These are phyloP conservation scores for Silene conica DNA, from an alignment of 148 eudicot species.

Conservation along the genomic window DNA sequence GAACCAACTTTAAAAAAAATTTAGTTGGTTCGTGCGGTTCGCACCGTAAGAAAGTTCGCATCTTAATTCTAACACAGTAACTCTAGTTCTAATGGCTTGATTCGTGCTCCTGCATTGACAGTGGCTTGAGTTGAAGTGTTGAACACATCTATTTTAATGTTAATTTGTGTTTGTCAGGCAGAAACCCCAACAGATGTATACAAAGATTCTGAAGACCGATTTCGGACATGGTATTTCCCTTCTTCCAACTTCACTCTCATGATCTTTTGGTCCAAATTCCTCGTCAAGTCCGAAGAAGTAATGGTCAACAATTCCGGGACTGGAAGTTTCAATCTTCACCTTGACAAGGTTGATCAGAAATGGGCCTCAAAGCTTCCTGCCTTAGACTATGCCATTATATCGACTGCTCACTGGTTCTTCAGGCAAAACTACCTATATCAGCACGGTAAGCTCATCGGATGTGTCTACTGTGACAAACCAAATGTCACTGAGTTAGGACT, in stretches of 20 bases:
- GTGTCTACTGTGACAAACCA: conserved; percentile 57
- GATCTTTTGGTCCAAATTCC: conserved; percentile 56
- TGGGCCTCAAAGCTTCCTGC: conserved; percentile 46
- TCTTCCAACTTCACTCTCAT: conserved; percentile 54
- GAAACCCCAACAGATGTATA: conserved; percentile 43
- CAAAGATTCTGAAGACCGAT: conserved; percentile 52
- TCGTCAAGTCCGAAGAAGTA: conserved; percentile 39
- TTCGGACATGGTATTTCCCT: conserved; percentile 61
- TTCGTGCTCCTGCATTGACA: too few species aligned
- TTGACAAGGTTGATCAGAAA: conserved; percentile 40
- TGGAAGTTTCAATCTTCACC: conserved; percentile 45
- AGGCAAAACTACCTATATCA: conserved; percentile 46
- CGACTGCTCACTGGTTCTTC: conserved; percentile 70
- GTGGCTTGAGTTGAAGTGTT: too few species aligned
- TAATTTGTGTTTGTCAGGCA: conserved; percentile 33
- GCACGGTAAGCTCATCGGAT: conserved; percentile 37
- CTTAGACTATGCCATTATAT: conserved; percentile 54
- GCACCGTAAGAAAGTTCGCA: too few species aligned
- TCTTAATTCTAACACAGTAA: too few species aligned
- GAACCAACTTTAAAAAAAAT: too few species aligned
- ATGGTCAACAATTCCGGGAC: conserved; percentile 44
- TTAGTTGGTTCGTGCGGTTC: too few species aligned
- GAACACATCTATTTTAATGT: too few species aligned
- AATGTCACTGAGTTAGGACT: conserved; percentile 37
- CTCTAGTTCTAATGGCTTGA: too few species aligned